These are phyloP conservation scores for Gracilaria gracilis DNA, from an alignment of 23 red algal species.

Conservation along the genomic window DNA sequence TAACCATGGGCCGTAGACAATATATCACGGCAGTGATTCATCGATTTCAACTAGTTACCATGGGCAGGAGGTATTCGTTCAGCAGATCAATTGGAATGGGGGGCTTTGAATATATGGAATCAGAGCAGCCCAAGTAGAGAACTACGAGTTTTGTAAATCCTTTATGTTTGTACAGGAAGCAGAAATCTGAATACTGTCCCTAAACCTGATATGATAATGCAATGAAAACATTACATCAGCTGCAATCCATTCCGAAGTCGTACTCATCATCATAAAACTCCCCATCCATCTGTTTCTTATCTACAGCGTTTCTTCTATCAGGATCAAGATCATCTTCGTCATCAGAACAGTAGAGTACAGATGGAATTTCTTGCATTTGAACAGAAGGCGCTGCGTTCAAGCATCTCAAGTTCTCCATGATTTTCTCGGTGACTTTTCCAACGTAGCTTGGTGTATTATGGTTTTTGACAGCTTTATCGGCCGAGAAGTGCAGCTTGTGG, in stretches of 20 bases:
- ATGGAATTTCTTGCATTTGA: constrained; percentile 69
- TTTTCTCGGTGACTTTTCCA: constrained; percentile 44
- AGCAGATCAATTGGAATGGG: not conserved
- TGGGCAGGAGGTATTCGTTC: not conserved
- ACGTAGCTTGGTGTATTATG: constrained; percentile 51
- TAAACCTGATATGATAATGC: not conserved
- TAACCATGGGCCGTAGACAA: not conserved
- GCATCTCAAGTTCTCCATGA: constrained; percentile 60
- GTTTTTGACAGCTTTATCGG: constrained; percentile 35
- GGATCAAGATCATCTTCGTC: constrained; percentile 38
- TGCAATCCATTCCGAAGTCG: constrained; percentile 11
- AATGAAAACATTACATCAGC: not conserved
- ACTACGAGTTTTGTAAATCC: not conserved
- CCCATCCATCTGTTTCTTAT: not conserved
- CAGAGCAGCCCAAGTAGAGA: not conserved
- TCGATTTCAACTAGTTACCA: not conserved
- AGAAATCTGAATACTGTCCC: not conserved
- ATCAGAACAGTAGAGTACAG: constrained; percentile 48
- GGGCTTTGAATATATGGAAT: not conserved
- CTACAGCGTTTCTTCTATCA: not conserved
- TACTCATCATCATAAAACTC: constrained; percentile 26
- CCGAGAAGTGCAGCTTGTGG: constrained; percentile 58
- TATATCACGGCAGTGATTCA: not conserved
- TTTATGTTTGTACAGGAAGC: not conserved
- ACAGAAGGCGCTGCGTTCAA: constrained; percentile 54